Evolutionary conservation across 163 green algal genomes (phyloP).

Genomic region (Picocystis sp.): DNA sequence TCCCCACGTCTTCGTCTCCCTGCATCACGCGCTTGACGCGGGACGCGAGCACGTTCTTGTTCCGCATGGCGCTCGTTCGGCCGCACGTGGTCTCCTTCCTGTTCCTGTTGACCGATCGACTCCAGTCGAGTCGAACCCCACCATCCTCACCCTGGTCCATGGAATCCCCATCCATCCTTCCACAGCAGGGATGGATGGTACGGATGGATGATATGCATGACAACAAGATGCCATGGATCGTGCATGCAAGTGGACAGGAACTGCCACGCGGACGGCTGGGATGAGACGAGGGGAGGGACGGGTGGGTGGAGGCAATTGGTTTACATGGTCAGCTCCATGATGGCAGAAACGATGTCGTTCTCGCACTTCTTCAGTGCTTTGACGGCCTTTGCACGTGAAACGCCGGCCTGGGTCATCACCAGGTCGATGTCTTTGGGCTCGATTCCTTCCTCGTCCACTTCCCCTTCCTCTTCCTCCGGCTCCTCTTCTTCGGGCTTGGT

Average conservation of each 20-base stretch:
- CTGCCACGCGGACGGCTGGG: too few relatives aligned
- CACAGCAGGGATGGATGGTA: too few relatives aligned
- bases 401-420: conserved; percentile 87
- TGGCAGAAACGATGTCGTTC: conserved; percentile 89
- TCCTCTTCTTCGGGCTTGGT: conserved; percentile 7
- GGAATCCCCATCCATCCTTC: too few relatives aligned
- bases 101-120: too few relatives aligned
- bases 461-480: conserved; percentile 47
- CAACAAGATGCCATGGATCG: too few relatives aligned
- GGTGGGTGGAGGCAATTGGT: not conserved
- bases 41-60: not conserved
- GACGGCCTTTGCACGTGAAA: conserved; percentile 70
- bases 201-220: too few relatives aligned
- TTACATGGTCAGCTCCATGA: conserved; percentile 86
- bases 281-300: too few relatives aligned
- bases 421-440: conserved; percentile 98
- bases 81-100: too few relatives aligned
- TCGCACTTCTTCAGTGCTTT: conserved; percentile 79
- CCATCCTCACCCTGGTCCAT: too few relatives aligned
- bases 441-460: conserved; percentile 84
- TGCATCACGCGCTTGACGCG: conserved; percentile 35
- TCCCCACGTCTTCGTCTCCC: conserved; percentile 27
- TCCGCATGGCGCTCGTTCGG: too few relatives aligned
- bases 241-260: too few relatives aligned
- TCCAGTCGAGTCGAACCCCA: too few relatives aligned